Evolutionary conservation across 148 eudicot species (phyloP), one percentile per base, ranked within the genome.

Genomic region (Camellia granthamiana): DNA sequence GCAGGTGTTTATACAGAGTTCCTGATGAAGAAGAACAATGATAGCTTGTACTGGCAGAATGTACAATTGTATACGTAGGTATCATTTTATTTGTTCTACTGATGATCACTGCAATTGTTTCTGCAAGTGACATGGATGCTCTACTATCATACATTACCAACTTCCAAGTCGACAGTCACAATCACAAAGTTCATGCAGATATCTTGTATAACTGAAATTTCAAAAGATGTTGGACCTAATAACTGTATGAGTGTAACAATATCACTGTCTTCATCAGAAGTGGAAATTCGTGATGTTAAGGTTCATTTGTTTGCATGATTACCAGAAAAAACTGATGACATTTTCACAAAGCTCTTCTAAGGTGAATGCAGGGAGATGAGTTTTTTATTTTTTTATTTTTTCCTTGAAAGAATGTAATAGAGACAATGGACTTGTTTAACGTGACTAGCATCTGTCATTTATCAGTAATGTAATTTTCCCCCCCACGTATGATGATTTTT

Each of bases 1-100:
- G 98, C 98, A 77, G 98, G 98, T 85, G 93, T 95, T 63, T 95
- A 93, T 85, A 95, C 98, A n/a, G 98, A 95, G 85, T 95, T 91
- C 86, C 87, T 93, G 85, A 90, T 92, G 98, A 94, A 94, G 90
- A 94, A 92, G 86, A 94, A 94, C 81, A 94, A 89, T 85, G 98
- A 92, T 84, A 90, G 94, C 87, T 82, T 92, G 72, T 91, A 92
- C 83, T 94, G 98, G 98, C 98, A 94, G 89, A 94, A 94, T 83
- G 90, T 92, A 67, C 98, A 90, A 85, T 90, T 94, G 75, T 94
- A 94, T 76, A 91, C 95, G 97, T 94, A 90, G 81, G 97, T 88
- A 77, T 80, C 84, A 81, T 78, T 85, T 44, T 77, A 19, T 81
- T 23, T 67, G 15, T 74, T 3, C 38, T 69, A 66, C 56, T 30